These are phyloP conservation scores for Laguncularia racemosa DNA, from an alignment of 345 rosid species.

Conservation along the genomic window DNA sequence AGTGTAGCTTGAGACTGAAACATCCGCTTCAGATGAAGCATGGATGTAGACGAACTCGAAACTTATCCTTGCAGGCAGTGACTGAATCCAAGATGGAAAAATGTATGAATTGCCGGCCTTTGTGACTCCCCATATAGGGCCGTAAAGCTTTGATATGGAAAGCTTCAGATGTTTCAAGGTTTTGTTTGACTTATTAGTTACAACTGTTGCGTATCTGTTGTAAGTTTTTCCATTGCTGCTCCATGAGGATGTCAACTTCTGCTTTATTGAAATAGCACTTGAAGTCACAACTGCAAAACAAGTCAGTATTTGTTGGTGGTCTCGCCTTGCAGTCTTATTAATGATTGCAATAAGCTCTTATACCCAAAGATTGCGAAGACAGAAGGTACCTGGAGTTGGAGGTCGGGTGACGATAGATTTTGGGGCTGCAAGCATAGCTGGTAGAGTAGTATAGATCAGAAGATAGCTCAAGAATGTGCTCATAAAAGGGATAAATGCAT, in stretches of 20 bases:
- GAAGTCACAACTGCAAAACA: slow-evolving; percentile 38
- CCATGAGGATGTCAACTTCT: slow-evolving; percentile 88
- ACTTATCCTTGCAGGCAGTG: slow-evolving; percentile 61
- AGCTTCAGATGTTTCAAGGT: slow-evolving; percentile 54
- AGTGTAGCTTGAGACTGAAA: slow-evolving; percentile 66
- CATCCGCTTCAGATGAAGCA: slow-evolving; percentile 57
- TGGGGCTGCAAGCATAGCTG: slow-evolving; percentile 55
- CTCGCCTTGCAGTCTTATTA: neutral
- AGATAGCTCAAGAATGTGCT: no score
- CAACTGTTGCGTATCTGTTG: slow-evolving; percentile 70
- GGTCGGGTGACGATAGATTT: slow-evolving; percentile 24
- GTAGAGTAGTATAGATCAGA: neutral
- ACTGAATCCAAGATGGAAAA: slow-evolving; percentile 68
- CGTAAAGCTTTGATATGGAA: slow-evolving; percentile 73
- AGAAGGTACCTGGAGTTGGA: slow-evolving; percentile 51
- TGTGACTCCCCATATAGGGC: slow-evolving; percentile 88
- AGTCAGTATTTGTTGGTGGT: neutral
- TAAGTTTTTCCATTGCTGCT: slow-evolving; percentile 57
- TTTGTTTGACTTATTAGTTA: slow-evolving; percentile 70
- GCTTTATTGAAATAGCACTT: slow-evolving; percentile 55
- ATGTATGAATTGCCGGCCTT: slow-evolving; percentile 47
- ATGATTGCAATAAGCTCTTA: neutral
- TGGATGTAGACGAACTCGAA: slow-evolving; percentile 90
- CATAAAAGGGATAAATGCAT: no score
- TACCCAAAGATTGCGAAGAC: neutral